A percentile compares a stretch with the other conserved stretches of the same genome.
These are phyloP conservation scores for Graphilbum ipis-grandicollis DNA, from an alignment of 2,329 filamentous ascomycete species.

Conservation along the genomic window DNA sequence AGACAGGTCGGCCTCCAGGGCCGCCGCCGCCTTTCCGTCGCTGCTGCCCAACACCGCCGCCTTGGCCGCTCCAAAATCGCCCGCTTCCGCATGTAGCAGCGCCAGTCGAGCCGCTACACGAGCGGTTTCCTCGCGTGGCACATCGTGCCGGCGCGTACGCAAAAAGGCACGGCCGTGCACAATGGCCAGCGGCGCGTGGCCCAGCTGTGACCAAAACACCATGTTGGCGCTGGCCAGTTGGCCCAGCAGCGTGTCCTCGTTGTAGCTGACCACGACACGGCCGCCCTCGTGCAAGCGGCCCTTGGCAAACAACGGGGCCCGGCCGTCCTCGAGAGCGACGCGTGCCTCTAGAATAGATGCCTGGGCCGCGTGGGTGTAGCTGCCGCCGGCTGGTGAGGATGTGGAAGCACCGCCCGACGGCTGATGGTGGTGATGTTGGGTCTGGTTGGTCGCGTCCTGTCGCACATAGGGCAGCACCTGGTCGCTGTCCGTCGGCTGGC, in stretches of 20 bases:
- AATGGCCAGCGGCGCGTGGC: constrained; percentile 36
- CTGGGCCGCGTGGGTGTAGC: constrained; percentile 3
- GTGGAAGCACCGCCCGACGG: too few relatives aligned
- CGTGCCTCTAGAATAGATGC: constrained; percentile 7
- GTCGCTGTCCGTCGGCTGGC: constrained; percentile 6
- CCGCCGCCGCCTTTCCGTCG: too few relatives aligned
- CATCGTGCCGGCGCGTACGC: constrained; percentile 44
- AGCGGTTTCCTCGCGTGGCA: constrained; percentile 58
- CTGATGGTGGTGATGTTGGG: too few relatives aligned
- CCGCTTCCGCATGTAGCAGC: constrained; percentile 45
- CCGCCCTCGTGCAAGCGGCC: constrained; percentile 4
- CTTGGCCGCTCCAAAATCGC: constrained; percentile 54
- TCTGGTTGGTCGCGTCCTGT: constrained; percentile 5
- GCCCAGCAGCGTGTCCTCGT: constrained; percentile 6
- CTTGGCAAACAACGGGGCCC: constrained; percentile 4
- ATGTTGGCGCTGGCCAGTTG: constrained; percentile 22
- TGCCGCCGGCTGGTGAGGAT: not conserved
- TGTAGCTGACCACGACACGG: constrained; percentile 2
- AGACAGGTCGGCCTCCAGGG: not conserved
- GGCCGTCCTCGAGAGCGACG: constrained; percentile 7
- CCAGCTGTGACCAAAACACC: constrained; percentile 61
- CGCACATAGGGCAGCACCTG: constrained; percentile 9
- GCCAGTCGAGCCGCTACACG: constrained; percentile 58
- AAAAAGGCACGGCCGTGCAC: constrained; percentile 58
- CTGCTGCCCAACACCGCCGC: constrained; percentile 28